Conservation (phyloP, 768 basidiomycete species). For the Tylopilus felleus region DNA sequence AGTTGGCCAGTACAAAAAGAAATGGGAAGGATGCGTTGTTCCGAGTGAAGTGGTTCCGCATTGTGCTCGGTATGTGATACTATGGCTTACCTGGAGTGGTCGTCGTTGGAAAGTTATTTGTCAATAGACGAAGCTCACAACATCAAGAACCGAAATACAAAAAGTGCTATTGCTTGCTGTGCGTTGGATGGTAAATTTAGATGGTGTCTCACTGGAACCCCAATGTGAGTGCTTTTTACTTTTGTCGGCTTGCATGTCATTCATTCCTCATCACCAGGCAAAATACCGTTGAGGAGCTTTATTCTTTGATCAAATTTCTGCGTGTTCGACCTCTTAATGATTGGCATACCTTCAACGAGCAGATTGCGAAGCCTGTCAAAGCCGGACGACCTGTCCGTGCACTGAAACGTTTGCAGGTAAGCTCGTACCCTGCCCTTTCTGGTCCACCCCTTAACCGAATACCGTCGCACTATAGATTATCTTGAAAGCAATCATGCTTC, state of each 20-base stretch:
- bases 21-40: conserved; percentile 64
- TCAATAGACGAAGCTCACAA: conserved; percentile 87
- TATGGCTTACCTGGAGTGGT: not conserved
- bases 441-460: not conserved
- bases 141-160: conserved; percentile 84
- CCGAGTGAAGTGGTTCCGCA: conserved; percentile 74
- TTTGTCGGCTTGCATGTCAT: not conserved
- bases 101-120: not conserved
- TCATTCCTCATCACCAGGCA: conserved; percentile 45
- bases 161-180: conserved; percentile 75
- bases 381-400: conserved; percentile 57
- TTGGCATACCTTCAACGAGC: conserved; percentile 73
- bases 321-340: conserved; percentile 78
- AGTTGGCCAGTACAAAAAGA: conserved; percentile 39
- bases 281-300: conserved; percentile 89
- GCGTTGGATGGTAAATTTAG: conserved; percentile 73
- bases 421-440: conserved; percentile 1
- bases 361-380: conserved; percentile 80
- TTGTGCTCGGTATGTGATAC: conserved; percentile 68
- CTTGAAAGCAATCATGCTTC: conserved; percentile 82
- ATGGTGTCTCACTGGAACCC: conserved; percentile 88
- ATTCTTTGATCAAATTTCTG: conserved; percentile 85
- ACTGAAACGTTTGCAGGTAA: conserved; percentile 81
- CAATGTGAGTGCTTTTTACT: conserved; percentile 47
- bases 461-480: conserved; percentile 52